Percentiles rank a stretch among this genome's conserved stretches.
phyloP scores from a whole-genome alignment of 192 early-diverging fungal genomes.

The Coemansia erecta region DNA sequence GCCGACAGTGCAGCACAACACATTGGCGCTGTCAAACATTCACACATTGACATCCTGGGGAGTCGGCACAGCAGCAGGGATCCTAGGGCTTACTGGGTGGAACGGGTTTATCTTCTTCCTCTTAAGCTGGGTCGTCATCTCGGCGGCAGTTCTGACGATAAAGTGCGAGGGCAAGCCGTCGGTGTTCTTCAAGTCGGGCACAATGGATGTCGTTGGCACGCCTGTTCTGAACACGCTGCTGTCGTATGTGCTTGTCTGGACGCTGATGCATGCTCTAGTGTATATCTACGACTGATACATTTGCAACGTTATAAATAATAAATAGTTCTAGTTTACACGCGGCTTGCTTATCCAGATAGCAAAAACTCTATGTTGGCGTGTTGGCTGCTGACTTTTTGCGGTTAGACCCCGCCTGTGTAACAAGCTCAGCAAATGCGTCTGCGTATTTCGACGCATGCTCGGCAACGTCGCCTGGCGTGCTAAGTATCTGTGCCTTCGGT shows the following conservation, averaged over 20 bases:
- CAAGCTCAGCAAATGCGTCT: constrained; percentile 28
- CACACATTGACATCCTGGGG: constrained; percentile 53
- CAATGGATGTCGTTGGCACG: constrained; percentile 46
- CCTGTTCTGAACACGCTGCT: constrained; percentile 47
- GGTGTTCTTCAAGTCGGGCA: constrained; percentile 58
- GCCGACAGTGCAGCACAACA: constrained; percentile 52
- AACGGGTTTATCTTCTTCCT: constrained; percentile 85
- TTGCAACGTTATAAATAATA: neutral
- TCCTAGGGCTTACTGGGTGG: constrained; percentile 80
- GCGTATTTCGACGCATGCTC: constrained; percentile 42
- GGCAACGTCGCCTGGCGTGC: constrained; percentile 4
- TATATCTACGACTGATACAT: constrained; percentile 47
- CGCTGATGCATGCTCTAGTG: constrained; percentile 49
- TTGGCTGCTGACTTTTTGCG: constrained; percentile 5
- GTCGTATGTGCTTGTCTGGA: constrained; percentile 53
- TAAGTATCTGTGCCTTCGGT: neutral
- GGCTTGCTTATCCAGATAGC: neutral
- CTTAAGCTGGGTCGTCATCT: constrained; percentile 63
- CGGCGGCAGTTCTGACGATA: constrained; percentile 57
- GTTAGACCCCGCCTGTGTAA: constrained; percentile 22
- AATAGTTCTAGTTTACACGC: neutral
- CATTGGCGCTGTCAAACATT: constrained; percentile 46
- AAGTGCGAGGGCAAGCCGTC: constrained; percentile 60
- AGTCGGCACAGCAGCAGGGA: constrained; percentile 83
- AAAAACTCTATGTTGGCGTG: neutral